These are phyloP conservation scores for Elaeis guineensis DNA, from an alignment of 176 grass and related monocot species.

Conservation along the genomic window DNA sequence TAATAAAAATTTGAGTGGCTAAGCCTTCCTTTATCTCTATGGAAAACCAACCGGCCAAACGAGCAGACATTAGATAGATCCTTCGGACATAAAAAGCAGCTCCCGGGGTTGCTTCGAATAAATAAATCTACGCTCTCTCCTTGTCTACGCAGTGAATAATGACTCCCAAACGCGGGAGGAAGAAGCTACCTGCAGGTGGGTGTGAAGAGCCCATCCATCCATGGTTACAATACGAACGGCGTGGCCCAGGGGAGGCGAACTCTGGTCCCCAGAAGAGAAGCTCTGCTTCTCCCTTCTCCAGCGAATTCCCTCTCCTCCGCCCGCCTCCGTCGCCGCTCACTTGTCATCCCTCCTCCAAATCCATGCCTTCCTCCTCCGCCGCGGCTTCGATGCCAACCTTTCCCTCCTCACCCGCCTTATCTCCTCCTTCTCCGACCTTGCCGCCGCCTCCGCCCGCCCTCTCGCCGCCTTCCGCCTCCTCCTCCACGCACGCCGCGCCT, in stretches of 20 bases:
- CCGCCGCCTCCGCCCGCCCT: neutral
- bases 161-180: too few relatives aligned
- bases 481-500: conserved; percentile 7
- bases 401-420: conserved; percentile 22
- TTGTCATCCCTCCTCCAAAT: conserved; percentile 16
- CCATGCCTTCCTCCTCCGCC: conserved; percentile 20
- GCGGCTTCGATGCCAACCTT: conserved; percentile 13
- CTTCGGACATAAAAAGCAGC: too few relatives aligned
- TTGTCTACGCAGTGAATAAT: too few relatives aligned
- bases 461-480: neutral
- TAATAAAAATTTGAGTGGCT: too few relatives aligned
- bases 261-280: conserved; percentile 12
- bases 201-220: too few relatives aligned
- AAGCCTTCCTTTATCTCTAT: too few relatives aligned
- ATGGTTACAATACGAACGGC: too few relatives aligned
- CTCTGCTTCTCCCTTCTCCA: conserved; percentile 18
- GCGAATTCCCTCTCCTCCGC: neutral
- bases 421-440: conserved; percentile 14
- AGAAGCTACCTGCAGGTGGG: too few relatives aligned
- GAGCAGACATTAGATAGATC: too few relatives aligned
- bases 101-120: too few relatives aligned
- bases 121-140: too few relatives aligned
- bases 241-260: neutral
- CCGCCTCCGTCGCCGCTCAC: neutral
- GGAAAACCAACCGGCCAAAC: too few relatives aligned